These are phyloP conservation scores for Ogataea corticis DNA, from an alignment of 805 yeast genomes.

Conservation along the genomic window DNA sequence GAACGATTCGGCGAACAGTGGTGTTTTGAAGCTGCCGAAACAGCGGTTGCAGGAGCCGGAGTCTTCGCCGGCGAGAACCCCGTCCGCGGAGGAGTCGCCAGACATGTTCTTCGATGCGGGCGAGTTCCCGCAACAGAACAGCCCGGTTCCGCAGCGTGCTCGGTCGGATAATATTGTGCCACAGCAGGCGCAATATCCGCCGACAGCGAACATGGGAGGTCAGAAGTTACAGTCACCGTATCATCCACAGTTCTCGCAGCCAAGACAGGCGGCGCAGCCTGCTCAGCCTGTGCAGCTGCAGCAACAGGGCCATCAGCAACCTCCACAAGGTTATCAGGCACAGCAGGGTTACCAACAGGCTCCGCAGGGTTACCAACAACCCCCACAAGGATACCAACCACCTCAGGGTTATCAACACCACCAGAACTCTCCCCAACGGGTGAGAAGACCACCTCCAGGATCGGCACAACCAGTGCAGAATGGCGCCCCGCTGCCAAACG, in stretches of 20 bases:
- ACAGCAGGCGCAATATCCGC: constrained; percentile 22
- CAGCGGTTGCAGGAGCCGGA: constrained; percentile 20
- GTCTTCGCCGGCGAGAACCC: constrained; percentile 6
- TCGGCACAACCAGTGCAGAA: background rate
- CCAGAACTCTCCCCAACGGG: constrained; percentile 4
- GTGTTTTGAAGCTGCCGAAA: constrained; percentile 15
- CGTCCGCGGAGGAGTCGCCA: constrained; percentile 3
- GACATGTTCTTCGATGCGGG: constrained; percentile 10
- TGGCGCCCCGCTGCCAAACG: background rate
- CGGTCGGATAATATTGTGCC: constrained; percentile 28
- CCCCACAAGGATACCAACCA: too few species aligned
- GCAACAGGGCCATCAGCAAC: background rate
- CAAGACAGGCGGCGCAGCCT: constrained; percentile 1
- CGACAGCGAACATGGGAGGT: constrained; percentile 2
- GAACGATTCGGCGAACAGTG: background rate
- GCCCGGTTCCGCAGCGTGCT: constrained; percentile 18
- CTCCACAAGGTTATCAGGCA: too few species aligned
- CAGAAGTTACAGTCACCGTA: constrained; percentile 20
- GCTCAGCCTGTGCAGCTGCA: background rate
- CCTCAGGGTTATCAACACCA: background rate
- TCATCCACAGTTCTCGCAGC: constrained; percentile 10
- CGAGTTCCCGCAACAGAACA: constrained; percentile 10
- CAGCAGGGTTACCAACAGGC: background rate
- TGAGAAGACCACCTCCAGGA: constrained; percentile 13
- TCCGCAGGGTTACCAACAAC: too few species aligned